A percentile compares a stretch with the other conserved stretches of the same genome.
Conservation (phyloP, 176 grass and related monocot genomes). For the Triticum turgidum region DNA sequence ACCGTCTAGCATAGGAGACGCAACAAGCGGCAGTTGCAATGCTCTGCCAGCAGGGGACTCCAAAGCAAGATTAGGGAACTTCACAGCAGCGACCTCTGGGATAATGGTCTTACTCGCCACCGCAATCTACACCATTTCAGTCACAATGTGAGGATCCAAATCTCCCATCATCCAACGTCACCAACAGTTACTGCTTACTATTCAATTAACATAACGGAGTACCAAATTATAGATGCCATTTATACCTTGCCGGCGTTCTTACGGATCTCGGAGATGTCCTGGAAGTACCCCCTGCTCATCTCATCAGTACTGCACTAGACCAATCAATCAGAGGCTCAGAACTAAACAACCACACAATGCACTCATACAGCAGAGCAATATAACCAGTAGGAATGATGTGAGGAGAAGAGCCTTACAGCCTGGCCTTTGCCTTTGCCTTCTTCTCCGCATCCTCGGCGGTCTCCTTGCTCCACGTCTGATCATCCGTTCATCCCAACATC, state of each 20-base stretch:
- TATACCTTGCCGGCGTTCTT: constrained; percentile 79
- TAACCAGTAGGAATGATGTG: not conserved
- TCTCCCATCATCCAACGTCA: not conserved
- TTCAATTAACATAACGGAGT: not conserved
- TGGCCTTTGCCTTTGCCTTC: constrained; percentile 53
- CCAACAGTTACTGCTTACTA: not conserved
- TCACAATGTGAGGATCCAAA: not conserved
- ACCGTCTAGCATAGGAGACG: not conserved
- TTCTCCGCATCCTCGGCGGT: constrained; percentile 55
- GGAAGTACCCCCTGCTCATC: constrained; percentile 72
- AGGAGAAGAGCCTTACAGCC: constrained; percentile 60
- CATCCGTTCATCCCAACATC: not conserved
- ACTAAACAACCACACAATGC: not conserved
- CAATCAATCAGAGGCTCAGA: constrained; percentile 24
- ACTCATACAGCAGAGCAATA: not conserved
- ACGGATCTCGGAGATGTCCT: constrained; percentile 66
- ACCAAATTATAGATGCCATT: no score
- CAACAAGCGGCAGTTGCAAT: constrained; percentile 52
- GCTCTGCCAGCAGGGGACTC: constrained; percentile 35
- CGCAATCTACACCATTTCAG: constrained; percentile 29
- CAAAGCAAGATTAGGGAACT: constrained; percentile 70
- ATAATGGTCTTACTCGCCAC: constrained; percentile 30
- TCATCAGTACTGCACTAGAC: constrained; percentile 76
- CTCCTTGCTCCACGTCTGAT: constrained; percentile 48
- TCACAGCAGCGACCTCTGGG: constrained; percentile 38